Percentiles rank a stretch among this genome's conserved stretches.
Conservation (phyloP, 164 flowering plant species). For the Pachysandra terminalis region DNA sequence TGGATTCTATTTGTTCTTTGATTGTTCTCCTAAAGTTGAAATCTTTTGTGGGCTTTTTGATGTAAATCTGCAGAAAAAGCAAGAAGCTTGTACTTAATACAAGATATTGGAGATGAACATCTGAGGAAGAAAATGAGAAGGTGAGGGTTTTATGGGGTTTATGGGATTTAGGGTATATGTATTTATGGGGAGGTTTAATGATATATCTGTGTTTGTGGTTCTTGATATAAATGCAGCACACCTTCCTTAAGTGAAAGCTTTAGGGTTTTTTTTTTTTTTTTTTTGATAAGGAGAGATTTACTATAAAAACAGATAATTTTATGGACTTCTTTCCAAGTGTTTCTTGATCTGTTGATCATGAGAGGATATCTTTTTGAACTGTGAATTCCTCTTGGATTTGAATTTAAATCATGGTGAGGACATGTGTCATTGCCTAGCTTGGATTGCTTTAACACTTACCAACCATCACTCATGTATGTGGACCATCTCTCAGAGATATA, state of each 20-base stretch:
- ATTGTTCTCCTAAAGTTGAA: not conserved
- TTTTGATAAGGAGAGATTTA: not conserved
- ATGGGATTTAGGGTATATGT: too few species aligned
- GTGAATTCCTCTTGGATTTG: not conserved
- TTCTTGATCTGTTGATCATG: not conserved
- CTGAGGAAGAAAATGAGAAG: not conserved
- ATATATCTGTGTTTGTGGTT: not conserved
- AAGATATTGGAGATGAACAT: not conserved
- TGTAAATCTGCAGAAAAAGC: not conserved
- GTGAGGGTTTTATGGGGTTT: too few species aligned
- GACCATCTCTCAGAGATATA: conserved; percentile 17
- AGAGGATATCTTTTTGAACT: not conserved
- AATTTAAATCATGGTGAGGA: conserved; percentile 5
- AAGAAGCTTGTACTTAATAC: too few species aligned
- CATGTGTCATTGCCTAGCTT: conserved; percentile 18
- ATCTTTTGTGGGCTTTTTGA: not conserved
- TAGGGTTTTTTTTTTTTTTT: not conserved
- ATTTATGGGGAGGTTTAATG: not conserved
- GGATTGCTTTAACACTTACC: conserved; percentile 7
- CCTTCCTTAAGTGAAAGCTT: too few species aligned
- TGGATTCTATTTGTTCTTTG: not conserved
- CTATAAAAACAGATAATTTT: not conserved
- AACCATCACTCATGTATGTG: conserved; percentile 20
- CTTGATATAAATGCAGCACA: not conserved
- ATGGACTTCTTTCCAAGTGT: not conserved